These are phyloP conservation scores for Fusarium sp. DNA, from an alignment of 2,329 filamentous ascomycete genomes.

Conservation along the genomic window DNA sequence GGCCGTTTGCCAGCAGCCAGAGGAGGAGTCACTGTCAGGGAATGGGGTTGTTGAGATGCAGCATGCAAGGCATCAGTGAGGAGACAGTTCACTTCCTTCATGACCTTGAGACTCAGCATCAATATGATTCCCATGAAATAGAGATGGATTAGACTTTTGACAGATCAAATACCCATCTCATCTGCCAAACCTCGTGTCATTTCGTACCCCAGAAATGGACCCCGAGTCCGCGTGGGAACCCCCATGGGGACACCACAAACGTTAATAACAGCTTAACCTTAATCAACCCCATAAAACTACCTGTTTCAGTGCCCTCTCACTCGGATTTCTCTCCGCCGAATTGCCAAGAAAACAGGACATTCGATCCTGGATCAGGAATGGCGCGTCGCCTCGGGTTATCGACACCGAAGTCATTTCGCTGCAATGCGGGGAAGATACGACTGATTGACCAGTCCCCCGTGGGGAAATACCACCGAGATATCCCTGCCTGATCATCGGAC, in stretches of 20 bases:
- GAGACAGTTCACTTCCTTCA: rapidly evolving
- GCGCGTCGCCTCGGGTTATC: constrained; percentile 4
- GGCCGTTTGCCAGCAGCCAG: not conserved
- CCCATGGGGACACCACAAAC: constrained; percentile 2
- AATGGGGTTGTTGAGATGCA: not conserved
- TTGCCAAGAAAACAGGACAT: not conserved
- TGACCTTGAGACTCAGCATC: rapidly evolving
- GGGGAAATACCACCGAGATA: constrained; percentile 28
- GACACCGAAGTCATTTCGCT: constrained; percentile 9
- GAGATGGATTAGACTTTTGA: not conserved
- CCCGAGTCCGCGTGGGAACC: constrained; percentile 4
- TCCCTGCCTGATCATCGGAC: constrained; percentile 8
- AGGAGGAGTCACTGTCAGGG: not conserved
- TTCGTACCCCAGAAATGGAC: constrained; percentile 19
- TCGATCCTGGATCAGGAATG: not conserved
- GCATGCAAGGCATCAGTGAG: not conserved
- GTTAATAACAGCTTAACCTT: constrained; percentile 15
- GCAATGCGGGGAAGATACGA: constrained; percentile 17
- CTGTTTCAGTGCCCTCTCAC: not conserved
- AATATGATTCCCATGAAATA: rapidly evolving
- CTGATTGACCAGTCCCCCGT: constrained; percentile 28
- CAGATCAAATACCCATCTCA: not conserved
- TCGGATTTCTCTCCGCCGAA: constrained; percentile 3
- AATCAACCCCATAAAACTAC: not conserved
- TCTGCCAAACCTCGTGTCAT: not conserved